A percentile compares a stretch with the other conserved stretches of the same genome.
Conservation (phyloP, 2,329 filamentous ascomycete genomes). For the Cercospora nicotianae region DNA sequence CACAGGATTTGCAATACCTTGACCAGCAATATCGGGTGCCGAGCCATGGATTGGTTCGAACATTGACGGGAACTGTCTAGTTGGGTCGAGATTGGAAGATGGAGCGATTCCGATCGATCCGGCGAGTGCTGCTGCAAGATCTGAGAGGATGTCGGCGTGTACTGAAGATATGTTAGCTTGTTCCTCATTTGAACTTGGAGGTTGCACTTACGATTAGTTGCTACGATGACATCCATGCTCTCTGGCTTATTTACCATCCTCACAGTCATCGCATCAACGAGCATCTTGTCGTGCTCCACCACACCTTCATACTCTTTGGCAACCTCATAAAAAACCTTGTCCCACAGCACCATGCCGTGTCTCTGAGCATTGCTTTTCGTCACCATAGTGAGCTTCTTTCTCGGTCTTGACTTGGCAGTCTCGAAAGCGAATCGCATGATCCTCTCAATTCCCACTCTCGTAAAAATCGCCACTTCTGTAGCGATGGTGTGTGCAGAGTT, state of each 20-base stretch:
- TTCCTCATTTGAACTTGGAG: background rate
- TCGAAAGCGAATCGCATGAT: slow-evolving; percentile 53
- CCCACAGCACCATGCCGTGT: slow-evolving; percentile 53
- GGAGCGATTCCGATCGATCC: slow-evolving; percentile 72
- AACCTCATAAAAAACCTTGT: slow-evolving; percentile 49
- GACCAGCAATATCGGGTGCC: slow-evolving; percentile 59
- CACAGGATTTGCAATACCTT: slow-evolving; percentile 63
- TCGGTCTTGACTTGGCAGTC: slow-evolving; percentile 45
- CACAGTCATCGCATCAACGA: slow-evolving; percentile 52
- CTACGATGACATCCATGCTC: slow-evolving; percentile 50
- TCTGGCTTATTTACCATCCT: slow-evolving; percentile 50
- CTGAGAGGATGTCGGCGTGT: slow-evolving; percentile 55
- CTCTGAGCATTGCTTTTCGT: slow-evolving; percentile 53
- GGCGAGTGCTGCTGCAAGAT: slow-evolving; percentile 68
- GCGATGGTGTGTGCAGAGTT: slow-evolving; percentile 44
- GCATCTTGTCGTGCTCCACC: slow-evolving; percentile 50
- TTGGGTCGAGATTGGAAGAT: slow-evolving; percentile 68
- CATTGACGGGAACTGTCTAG: slow-evolving; percentile 59
- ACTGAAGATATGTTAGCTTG: slow-evolving; percentile 27
- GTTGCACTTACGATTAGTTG: slow-evolving; percentile 51
- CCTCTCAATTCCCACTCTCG: slow-evolving; percentile 47
- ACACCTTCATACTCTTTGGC: slow-evolving; percentile 49
- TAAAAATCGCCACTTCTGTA: slow-evolving; percentile 52
- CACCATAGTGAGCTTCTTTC: slow-evolving; percentile 52
- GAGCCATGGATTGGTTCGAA: slow-evolving; percentile 59